A percentile compares a stretch with the other conserved stretches of the same genome.
These are phyloP conservation scores for Penicillium rolfsii DNA, from an alignment of 2,329 filamentous ascomycete genomes.

Conservation along the genomic window DNA sequence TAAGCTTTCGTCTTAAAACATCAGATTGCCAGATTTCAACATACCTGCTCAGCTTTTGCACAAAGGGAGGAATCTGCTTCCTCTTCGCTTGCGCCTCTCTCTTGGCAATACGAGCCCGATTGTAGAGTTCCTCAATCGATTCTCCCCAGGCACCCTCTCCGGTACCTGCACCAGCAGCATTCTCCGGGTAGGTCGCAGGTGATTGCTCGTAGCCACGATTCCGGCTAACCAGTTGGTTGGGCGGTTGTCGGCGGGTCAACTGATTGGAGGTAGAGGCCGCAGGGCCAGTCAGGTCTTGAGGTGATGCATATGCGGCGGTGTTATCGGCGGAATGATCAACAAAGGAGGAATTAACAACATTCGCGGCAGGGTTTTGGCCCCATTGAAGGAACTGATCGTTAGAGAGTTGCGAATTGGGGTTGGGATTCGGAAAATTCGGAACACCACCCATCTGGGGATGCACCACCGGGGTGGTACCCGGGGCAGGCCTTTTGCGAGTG, in stretches of 20 bases:
- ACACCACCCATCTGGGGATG: slow-evolving; percentile 59
- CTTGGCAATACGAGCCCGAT: slow-evolving; percentile 78
- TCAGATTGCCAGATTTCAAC: slow-evolving; percentile 30
- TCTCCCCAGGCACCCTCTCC: slow-evolving; percentile 55
- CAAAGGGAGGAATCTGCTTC: slow-evolving; percentile 96
- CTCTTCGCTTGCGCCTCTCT: slow-evolving; percentile 85
- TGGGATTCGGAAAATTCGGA: slow-evolving; percentile 50
- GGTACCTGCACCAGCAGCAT: slow-evolving; percentile 22
- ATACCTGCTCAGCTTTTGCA: slow-evolving; percentile 96
- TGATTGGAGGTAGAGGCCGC: slow-evolving; percentile 44
- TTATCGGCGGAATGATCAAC: slow-evolving; percentile 47
- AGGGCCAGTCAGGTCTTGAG: slow-evolving; percentile 57
- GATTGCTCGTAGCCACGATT: slow-evolving; percentile 45
- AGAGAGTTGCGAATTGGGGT: slow-evolving; percentile 49
- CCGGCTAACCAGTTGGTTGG: slow-evolving; percentile 45
- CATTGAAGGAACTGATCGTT: slow-evolving; percentile 61
- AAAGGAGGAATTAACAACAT: slow-evolving; percentile 37
- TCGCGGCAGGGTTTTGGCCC: slow-evolving; percentile 51
- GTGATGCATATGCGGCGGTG: slow-evolving; percentile 39
- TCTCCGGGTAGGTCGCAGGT: slow-evolving; percentile 35
- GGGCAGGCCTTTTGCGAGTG: slow-evolving; percentile 72
- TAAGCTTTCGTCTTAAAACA: slow-evolving; percentile 14
- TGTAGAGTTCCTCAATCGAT: slow-evolving; percentile 77
- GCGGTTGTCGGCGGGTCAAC: slow-evolving; percentile 44
- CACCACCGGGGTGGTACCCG: slow-evolving; percentile 68